Evolutionary conservation across 306 rosid species (phyloP).

Genomic region (Astragalus membranaceus): DNA sequence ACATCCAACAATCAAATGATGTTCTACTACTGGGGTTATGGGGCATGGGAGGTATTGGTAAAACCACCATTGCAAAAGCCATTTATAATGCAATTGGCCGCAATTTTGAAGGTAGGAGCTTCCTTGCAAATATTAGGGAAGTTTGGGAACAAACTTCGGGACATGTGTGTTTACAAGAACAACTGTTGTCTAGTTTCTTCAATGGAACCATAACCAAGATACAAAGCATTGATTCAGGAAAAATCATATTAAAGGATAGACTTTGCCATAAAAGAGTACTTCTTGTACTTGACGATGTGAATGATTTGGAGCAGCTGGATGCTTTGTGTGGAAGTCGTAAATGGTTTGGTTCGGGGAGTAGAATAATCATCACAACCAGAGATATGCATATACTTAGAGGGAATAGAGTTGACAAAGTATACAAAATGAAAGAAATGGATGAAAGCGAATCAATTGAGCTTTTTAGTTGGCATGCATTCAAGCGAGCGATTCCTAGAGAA

Average conservation of each 20-base stretch:
- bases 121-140: background rate
- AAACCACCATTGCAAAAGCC: conserved; percentile 21
- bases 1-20: background rate
- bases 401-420: background rate
- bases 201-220: background rate
- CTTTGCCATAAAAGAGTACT: background rate
- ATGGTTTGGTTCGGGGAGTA: conserved; percentile 8
- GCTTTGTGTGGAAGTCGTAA: conserved; percentile 8
- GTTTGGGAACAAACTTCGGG: background rate
- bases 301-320: background rate
- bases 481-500: background rate
- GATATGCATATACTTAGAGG: background rate
- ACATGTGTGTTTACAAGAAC: background rate
- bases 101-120: background rate
- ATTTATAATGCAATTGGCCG: background rate
- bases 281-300: conserved; percentile 19
- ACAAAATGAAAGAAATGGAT: background rate
- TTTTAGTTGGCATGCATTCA: conserved; percentile 30
- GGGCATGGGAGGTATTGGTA: conserved; percentile 22
- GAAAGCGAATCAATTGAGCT: conserved; percentile 9
- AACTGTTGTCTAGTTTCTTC: background rate
- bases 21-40: background rate
- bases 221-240: background rate
- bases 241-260: background rate
- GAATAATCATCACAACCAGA: conserved; percentile 14